Evolutionary conservation across 2,329 filamentous ascomycete species (phyloP).

Genomic region (Bipolaris cookei): DNA sequence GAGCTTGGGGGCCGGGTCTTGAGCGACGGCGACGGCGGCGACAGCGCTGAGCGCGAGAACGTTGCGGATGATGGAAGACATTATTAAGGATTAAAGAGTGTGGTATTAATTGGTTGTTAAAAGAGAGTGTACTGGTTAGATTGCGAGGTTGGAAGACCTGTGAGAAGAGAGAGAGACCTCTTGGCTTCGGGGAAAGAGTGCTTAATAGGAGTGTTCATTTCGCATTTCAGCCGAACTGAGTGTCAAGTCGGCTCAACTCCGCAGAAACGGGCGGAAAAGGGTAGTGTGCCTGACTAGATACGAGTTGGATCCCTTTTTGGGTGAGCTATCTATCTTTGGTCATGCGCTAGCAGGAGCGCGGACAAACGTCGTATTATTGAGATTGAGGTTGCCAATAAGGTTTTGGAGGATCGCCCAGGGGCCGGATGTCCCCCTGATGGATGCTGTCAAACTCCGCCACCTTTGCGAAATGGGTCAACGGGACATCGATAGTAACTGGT

Average conservation of each 20-base stretch:
- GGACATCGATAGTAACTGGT: constrained; percentile 1
- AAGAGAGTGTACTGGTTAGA: constrained; percentile 32
- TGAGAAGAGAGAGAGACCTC: constrained; percentile 27
- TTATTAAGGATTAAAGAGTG: constrained; percentile 36
- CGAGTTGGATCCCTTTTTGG: constrained; percentile 28
- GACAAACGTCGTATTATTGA: constrained; percentile 26
- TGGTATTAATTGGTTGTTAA: constrained; percentile 24
- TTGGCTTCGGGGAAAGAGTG: constrained; percentile 26
- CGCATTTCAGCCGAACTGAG: constrained; percentile 22
- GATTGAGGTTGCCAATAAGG: constrained; percentile 21
- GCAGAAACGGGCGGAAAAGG: constrained; percentile 22
- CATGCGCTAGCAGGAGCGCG: constrained; percentile 24
- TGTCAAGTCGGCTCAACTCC: constrained; percentile 16
- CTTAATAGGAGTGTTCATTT: constrained; percentile 28
- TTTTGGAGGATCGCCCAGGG: constrained; percentile 24
- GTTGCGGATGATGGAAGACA: constrained; percentile 34
- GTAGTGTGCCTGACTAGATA: constrained; percentile 29
- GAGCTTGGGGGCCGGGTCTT: constrained; percentile 37
- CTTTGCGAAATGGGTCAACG: constrained; percentile 25
- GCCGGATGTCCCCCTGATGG: constrained; percentile 21
- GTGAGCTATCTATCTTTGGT: constrained; percentile 28
- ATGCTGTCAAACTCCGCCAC: constrained; percentile 27
- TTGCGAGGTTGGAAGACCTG: constrained; percentile 29
- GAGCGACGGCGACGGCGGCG: constrained; percentile 37
- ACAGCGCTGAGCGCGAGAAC: constrained; percentile 31